These are phyloP conservation scores for Tetraselmis chui DNA, from an alignment of 139 green algal species.

Conservation along the genomic window DNA sequence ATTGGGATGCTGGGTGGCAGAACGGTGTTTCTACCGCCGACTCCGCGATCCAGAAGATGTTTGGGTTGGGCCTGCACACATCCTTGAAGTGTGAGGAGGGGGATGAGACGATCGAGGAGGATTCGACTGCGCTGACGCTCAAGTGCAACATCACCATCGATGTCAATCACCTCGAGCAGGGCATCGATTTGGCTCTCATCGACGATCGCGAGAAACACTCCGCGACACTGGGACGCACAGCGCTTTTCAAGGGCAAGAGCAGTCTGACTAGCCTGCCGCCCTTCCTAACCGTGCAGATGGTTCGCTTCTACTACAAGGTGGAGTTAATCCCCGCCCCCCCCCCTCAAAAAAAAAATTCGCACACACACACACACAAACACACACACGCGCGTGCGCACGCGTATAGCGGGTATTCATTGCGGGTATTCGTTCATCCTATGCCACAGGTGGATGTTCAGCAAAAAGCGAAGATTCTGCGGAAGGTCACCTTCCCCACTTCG, in stretches of 20 bases:
- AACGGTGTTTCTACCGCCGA: constrained; percentile 22
- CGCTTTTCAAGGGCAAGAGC: constrained; percentile 64
- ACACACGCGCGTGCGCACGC: no score
- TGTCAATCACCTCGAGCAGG: constrained; percentile 81
- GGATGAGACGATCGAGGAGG: constrained; percentile 62
- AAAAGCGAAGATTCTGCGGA: constrained; percentile 97
- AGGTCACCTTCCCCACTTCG: constrained; percentile 75
- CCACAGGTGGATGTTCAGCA: constrained; percentile 52
- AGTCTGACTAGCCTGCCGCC: constrained; percentile 60
- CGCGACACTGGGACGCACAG: constrained; percentile 43
- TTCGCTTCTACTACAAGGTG: constrained; percentile 92
- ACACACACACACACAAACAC: no score
- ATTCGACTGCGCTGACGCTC: constrained; percentile 57
- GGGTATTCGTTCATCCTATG: no score
- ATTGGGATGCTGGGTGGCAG: no score
- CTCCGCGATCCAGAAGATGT: constrained; percentile 59
- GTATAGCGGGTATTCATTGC: no score
- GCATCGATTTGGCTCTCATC: constrained; percentile 74
- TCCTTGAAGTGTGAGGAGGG: constrained; percentile 75
- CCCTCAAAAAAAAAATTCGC: no score
- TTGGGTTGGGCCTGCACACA: constrained; percentile 70
- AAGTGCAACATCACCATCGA: constrained; percentile 95
- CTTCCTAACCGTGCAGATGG: constrained; percentile 91
- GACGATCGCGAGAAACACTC: constrained; percentile 81
- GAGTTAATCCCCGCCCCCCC: no score